Conservation (phyloP, 2,329 filamentous ascomycete genomes). For the Aspergillus thermomutatus region DNA sequence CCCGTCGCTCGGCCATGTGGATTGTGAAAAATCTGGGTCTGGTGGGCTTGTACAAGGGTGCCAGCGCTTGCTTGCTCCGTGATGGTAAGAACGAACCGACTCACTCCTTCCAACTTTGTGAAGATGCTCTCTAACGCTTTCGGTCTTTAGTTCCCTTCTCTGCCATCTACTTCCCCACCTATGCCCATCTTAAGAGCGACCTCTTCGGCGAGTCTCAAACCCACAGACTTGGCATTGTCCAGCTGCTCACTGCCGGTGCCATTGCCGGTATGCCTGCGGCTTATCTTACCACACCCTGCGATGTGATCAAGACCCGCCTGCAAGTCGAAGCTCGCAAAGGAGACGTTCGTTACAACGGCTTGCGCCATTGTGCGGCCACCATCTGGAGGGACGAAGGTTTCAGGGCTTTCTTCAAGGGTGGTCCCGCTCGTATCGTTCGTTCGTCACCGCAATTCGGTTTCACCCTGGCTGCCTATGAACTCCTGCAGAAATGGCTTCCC, state of each 20-base stretch:
- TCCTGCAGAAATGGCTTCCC: conserved; percentile 77
- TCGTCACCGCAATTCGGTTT: conserved; percentile 98
- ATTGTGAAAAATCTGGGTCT: conserved; percentile 94
- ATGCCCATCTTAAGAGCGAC: conserved; percentile 90
- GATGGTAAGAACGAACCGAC: conserved; percentile 50
- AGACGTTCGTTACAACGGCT: conserved; percentile 79
- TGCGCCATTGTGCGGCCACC: conserved; percentile 79
- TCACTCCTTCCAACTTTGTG: conserved; percentile 7
- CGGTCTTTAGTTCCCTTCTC: conserved; percentile 74
- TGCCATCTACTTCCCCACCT: conserved; percentile 97
- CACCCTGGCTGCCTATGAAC: conserved; percentile 91
- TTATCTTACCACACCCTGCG: conserved; percentile 94
- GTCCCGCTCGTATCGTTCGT: conserved; percentile 88
- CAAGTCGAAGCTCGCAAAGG: conserved; percentile 98
- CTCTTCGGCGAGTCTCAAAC: conserved; percentile 84
- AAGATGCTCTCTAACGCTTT: not conserved
- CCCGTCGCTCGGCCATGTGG: conserved; percentile 93
- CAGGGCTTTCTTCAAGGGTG: conserved; percentile 97
- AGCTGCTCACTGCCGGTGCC: conserved; percentile 89
- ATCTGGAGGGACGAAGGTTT: conserved; percentile 91
- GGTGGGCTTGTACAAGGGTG: conserved; percentile 93
- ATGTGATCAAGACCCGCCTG: conserved; percentile 98
- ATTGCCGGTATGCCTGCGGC: conserved; percentile 90
- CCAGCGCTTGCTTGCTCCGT: conserved; percentile 86
- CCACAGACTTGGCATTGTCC: conserved; percentile 84